Evolutionary conservation across 345 rosid species (phyloP).

Genomic region (Raphanus raphanistrum): DNA sequence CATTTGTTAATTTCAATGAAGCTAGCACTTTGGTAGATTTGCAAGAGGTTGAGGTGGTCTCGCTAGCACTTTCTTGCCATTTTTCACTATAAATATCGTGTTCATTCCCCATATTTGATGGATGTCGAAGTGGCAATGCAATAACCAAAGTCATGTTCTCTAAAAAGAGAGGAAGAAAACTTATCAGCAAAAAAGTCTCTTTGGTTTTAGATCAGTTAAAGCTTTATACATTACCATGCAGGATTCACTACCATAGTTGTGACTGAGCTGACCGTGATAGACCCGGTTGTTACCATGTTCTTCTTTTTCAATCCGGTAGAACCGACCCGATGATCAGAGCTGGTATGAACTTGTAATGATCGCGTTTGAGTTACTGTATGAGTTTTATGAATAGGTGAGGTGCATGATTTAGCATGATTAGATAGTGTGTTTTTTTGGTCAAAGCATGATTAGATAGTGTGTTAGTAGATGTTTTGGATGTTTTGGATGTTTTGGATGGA

Average conservation of each 20-base stretch:
- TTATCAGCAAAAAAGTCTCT: not conserved
- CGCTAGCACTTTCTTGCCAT: slow-evolving; percentile 58
- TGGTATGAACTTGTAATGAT: slow-evolving; percentile 16
- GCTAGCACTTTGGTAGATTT: slow-evolving; percentile 70
- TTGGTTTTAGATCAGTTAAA: slow-evolving; percentile 15
- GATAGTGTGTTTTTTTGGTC: too few species aligned
- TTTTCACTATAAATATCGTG: slow-evolving; percentile 65
- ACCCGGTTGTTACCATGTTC: not conserved
- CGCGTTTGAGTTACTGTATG: not conserved
- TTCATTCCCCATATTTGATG: slow-evolving; percentile 89
- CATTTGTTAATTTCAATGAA: slow-evolving; percentile 25
- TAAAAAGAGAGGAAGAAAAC: not conserved
- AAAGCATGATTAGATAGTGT: too few species aligned
- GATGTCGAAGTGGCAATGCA: slow-evolving; percentile 79
- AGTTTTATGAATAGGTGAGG: slow-evolving; percentile 10
- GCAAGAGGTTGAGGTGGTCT: slow-evolving; percentile 74
- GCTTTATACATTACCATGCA: slow-evolving; percentile 25
- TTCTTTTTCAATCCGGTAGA: not conserved
- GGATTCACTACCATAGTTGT: slow-evolving; percentile 13
- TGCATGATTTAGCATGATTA: slow-evolving; percentile 32
- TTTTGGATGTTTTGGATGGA: slow-evolving; percentile 44
- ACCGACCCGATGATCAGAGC: not conserved
- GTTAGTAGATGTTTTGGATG: too few species aligned
- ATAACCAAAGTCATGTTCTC: slow-evolving; percentile 71
- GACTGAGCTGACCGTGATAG: slow-evolving; percentile 4